These are phyloP conservation scores for Curvularia sp. DNA, from an alignment of 2,329 filamentous ascomycete species.

Conservation along the genomic window DNA sequence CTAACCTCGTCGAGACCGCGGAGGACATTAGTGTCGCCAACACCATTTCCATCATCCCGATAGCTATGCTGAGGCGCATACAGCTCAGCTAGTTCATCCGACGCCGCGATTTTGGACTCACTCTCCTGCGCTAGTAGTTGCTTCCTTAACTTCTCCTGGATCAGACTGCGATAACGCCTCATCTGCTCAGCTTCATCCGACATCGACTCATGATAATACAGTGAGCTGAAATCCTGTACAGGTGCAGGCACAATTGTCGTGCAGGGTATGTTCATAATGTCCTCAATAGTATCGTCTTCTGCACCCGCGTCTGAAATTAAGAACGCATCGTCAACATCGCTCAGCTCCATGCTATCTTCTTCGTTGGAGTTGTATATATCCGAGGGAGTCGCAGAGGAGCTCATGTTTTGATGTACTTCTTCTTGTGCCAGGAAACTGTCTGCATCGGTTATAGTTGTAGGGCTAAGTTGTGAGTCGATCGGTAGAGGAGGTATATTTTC, in stretches of 20 bases:
- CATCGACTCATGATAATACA: conserved; percentile 3
- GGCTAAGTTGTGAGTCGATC: neutral
- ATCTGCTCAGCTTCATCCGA: neutral
- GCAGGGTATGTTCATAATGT: conserved; percentile 17
- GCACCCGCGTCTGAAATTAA: neutral
- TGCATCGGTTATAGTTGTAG: neutral
- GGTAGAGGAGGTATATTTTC: neutral
- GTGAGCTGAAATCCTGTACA: conserved; percentile 4
- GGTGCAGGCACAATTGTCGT: neutral
- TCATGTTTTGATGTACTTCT: neutral
- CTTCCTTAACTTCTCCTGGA: conserved; percentile 1
- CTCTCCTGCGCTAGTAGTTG: neutral
- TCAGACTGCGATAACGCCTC: neutral
- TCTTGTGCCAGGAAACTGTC: neutral
- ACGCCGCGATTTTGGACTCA: neutral
- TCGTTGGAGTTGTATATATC: conserved; percentile 4
- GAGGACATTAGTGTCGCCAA: neutral
- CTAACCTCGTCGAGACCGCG: neutral
- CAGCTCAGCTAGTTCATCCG: neutral
- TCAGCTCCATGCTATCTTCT: conserved; percentile 29
- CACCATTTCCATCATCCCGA: neutral
- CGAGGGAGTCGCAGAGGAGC: neutral
- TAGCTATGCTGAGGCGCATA: neutral
- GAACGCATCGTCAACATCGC: conserved; percentile 8
- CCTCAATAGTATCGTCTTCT: conserved; percentile 13